Evolutionary conservation across 345 rosid species (phyloP), one percentile per base, ranked within the genome.

Genomic region (Eucalyptus victrix): DNA sequence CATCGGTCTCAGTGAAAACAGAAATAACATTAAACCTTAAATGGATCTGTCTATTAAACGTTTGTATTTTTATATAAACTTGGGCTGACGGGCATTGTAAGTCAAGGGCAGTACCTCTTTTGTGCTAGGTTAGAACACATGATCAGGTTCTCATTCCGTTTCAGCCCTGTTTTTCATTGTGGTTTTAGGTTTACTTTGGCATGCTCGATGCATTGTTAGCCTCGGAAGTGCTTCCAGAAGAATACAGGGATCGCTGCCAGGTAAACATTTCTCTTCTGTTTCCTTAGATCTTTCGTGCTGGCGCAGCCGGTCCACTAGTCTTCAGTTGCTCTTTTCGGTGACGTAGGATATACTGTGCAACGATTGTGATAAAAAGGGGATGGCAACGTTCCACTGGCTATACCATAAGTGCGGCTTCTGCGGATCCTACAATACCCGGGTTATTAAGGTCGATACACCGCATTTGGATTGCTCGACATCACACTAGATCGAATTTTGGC

Each of bases 161-260:
- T 76, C 83, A 76, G 42, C 3, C 5, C 56, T 80, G 47, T 54
- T 9, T 80, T 40, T 87, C 67, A 34, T 1, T 87, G 40, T 67
- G 87, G 89, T n/a, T n/a, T 62, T 92, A 97, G 99, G 98, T 97
- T 65, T 97, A 97, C 94, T 97, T 97, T 45, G 99, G 99, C 89
- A 97, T 97, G 98, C 98, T 97, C 89, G 98, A 97, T 86, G 97
- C 98, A 16, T 89, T 97, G 89, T 92, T 97, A 93, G 98, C 97
- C 87, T 91, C 96, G 9, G 98, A 97, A 93, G 98, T 93, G 91
- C 98, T 97, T 90, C 99, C 99, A 80, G 97, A 95, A 90, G 99
- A 97, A 91, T 97, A 94, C 88, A 93, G 92, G 90, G 92, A 95
- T 89, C 95, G 92, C 40, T 92, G 90, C 92, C 99, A 97, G 97